Conservation (phyloP, 192 early-diverging fungal species). For the Dispira simplex region DNA sequence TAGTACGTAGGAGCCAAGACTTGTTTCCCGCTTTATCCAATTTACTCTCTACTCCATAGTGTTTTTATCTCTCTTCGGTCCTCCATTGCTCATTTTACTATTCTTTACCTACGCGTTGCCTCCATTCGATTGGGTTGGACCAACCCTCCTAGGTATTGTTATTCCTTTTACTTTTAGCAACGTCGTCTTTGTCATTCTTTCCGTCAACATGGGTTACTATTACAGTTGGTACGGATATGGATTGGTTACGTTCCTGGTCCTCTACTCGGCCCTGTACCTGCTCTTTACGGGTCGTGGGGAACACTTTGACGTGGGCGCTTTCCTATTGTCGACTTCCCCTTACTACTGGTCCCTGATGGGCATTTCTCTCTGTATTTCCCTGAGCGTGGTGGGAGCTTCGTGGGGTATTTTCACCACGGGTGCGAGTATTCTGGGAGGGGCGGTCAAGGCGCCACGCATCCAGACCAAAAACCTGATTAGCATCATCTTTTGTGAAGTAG, state of each 20-base stretch:
- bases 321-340: slow-evolving; percentile 59
- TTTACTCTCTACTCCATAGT: background rate
- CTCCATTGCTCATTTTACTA: too few species aligned
- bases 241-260: background rate
- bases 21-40: background rate
- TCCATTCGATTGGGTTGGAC: too few species aligned
- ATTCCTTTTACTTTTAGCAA: too few species aligned
- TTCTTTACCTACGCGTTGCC: too few species aligned
- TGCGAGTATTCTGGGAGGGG: slow-evolving; percentile 75
- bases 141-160: too few species aligned
- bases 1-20: background rate
- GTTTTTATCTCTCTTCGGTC: background rate
- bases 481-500: slow-evolving; percentile 99
- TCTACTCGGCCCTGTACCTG: slow-evolving; percentile 44
- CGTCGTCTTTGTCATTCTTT: too few species aligned
- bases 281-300: slow-evolving; percentile 78
- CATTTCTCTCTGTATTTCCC: slow-evolving; percentile 66
- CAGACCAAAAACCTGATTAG: slow-evolving; percentile 94
- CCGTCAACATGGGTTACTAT: background rate
- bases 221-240: background rate
- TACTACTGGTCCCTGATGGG: slow-evolving; percentile 84
- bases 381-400: slow-evolving; percentile 85
- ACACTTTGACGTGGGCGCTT: slow-evolving; percentile 73
- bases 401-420: slow-evolving; percentile 97
- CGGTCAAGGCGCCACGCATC: slow-evolving; percentile 81